Evolutionary conservation across 768 basidiomycete species (phyloP).

Genomic region (Exsudoporus frostii): DNA sequence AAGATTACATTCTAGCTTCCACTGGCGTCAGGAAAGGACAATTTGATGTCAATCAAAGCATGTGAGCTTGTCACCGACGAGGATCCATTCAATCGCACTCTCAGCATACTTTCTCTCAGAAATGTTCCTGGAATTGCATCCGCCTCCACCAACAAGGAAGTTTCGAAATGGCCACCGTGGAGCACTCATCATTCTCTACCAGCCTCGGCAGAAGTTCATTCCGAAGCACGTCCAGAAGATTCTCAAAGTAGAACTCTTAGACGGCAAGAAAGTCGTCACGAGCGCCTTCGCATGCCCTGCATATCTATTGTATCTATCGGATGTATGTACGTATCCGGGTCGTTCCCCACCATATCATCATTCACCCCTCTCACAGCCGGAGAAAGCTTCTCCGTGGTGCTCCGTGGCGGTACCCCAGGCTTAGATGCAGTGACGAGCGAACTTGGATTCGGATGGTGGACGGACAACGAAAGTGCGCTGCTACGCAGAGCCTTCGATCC

Average conservation of each 20-base stretch:
- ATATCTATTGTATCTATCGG: slow-evolving; percentile 23
- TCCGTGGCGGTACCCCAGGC: too few relatives aligned
- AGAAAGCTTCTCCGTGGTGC: slow-evolving; percentile 9
- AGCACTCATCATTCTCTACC: slow-evolving; percentile 28
- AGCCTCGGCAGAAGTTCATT: slow-evolving; percentile 22
- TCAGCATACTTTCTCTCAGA: not conserved
- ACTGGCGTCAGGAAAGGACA: slow-evolving; percentile 16
- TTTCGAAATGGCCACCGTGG: slow-evolving; percentile 23
- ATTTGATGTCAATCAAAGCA: slow-evolving; percentile 3
- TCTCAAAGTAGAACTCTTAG: slow-evolving; percentile 7
- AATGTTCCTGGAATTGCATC: slow-evolving; percentile 14
- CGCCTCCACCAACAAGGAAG: slow-evolving; percentile 30
- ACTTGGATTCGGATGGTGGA: slow-evolving; percentile 2
- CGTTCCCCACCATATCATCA: not conserved
- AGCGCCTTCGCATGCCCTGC: slow-evolving; percentile 27
- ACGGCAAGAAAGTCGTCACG: slow-evolving; percentile 25
- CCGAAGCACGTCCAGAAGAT: slow-evolving; percentile 16
- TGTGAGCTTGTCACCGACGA: not conserved
- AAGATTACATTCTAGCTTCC: slow-evolving; percentile 19
- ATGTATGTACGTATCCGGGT: slow-evolving; percentile 5
- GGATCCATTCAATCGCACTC: too few relatives aligned
- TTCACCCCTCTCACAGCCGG: slow-evolving; percentile 6
- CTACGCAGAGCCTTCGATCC: not conserved
- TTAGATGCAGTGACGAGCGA: not conserved
- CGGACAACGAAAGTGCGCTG: slow-evolving; percentile 1